Evolutionary conservation across 2,329 filamentous ascomycete species (phyloP), one percentile per base, ranked within the genome.

Genomic region (Acephala macrosclerotiorum): DNA sequence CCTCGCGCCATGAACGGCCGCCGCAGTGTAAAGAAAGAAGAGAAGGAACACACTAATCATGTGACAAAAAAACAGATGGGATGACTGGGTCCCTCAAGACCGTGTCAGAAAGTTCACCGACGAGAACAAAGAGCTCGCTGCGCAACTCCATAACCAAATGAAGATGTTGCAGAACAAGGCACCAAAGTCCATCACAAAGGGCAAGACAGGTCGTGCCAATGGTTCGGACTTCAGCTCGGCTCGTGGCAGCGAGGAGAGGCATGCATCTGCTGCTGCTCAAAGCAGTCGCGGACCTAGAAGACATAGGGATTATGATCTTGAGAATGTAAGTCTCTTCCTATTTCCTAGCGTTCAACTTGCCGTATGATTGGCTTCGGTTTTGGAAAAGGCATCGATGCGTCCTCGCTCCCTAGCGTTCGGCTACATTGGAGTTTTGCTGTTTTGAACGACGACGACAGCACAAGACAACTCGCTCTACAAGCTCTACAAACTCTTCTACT

Each of bases 31-130:
- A 49, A 14, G n/a, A 22, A 66, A 61, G 45, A 25, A 33, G 14
- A 53, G n/a, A 47, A 66, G 59, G 60, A 66, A 14, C 26, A 36
- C 20, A n/a, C 70, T 75, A 63, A 74, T 65, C 60, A 60, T 57
- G 65, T 71, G 62, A 58, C 47, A 47, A 25, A 57, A n/a, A 42
- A 62, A 70, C 75, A 92, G 89, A 68, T 99, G 96, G 96, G 96
- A 99, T 81, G 96, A 99, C 81, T 98, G 95, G 95, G 96, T 98
- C 53, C 88, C 92, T 25, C 90, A 94, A 79, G 95, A 98, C 78
- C 92, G 96, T 71, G 90, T 99, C 67, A 91, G 94, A 76, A 97
- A 97, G 81, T 91, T 95, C 77, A 97, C 90, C 60, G 93, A 97
- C 64, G 96, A 98, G 80, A 97, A 98, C 81, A 92, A 93, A 76